phyloP scores from a whole-genome alignment of 441 rosid genomes.

The Flueggea neowawraea region DNA sequence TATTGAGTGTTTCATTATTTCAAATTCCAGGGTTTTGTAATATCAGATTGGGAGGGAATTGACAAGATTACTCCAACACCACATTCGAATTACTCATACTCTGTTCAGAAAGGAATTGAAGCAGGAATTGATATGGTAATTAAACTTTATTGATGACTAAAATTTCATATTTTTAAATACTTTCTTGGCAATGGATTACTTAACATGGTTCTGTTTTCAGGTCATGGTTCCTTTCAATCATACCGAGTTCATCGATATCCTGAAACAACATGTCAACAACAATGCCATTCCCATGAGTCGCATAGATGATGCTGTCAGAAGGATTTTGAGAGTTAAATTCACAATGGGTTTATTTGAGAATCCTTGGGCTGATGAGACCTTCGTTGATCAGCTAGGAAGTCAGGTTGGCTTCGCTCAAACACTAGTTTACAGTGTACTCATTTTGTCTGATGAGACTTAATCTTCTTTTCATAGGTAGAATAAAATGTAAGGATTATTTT shows the following conservation, averaged over 20 bases:
- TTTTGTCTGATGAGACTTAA: no score
- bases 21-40: constrained; percentile 63
- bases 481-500: no score
- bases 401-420: constrained; percentile 21
- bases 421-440: no score
- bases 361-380: constrained; percentile 44
- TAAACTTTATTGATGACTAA: no score
- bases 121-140: constrained; percentile 83
- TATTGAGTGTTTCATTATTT: no score
- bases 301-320: constrained; percentile 56
- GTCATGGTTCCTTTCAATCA: constrained; percentile 48
- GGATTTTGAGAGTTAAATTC: constrained; percentile 60
- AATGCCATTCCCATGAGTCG: constrained; percentile 47
- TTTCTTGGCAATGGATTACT: no score
- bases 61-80: constrained; percentile 66
- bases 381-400: constrained; percentile 46
- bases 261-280: constrained; percentile 34
- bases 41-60: constrained; percentile 70
- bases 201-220: constrained; percentile 18
- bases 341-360: constrained; percentile 48
- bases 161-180: no score
- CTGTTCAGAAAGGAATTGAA: constrained; percentile 40
- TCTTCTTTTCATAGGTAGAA: no score
- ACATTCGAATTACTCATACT: constrained; percentile 58
- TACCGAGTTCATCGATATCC: constrained; percentile 37